phyloP scores from a whole-genome alignment of 2,329 filamentous ascomycete species.

The Dothiorella sarmentorum region DNA sequence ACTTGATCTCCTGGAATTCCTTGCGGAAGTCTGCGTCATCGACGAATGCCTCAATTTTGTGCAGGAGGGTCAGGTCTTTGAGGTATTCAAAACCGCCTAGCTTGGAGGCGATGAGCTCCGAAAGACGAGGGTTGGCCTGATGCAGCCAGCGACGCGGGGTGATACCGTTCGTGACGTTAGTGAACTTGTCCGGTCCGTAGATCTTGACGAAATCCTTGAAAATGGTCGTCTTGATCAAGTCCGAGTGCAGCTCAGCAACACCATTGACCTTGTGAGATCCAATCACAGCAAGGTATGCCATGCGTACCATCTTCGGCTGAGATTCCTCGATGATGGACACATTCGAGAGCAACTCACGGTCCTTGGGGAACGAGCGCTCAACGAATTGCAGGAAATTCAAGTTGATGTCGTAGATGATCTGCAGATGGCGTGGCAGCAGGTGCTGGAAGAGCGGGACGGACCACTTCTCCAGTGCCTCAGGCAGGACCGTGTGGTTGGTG shows the following conservation, averaged over 20 bases:
- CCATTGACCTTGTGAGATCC: slow-evolving; percentile 99
- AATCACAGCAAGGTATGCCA: slow-evolving; percentile 92
- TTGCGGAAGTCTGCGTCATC: slow-evolving; percentile 88
- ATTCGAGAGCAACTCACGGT: slow-evolving; percentile 76
- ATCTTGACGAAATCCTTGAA: slow-evolving; percentile 98
- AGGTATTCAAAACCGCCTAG: slow-evolving; percentile 79
- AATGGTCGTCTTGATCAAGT: slow-evolving; percentile 97
- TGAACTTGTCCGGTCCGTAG: slow-evolving; percentile 95
- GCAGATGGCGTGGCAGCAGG: slow-evolving; percentile 85
- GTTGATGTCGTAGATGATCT: slow-evolving; percentile 99
- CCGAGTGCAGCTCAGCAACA: slow-evolving; percentile 94
- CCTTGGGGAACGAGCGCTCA: slow-evolving; percentile 84
- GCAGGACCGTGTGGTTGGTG: slow-evolving; percentile 97
- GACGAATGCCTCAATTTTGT: slow-evolving; percentile 77
- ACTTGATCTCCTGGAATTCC: slow-evolving; percentile 96
- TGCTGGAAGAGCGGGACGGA: slow-evolving; percentile 89
- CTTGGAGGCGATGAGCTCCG: slow-evolving; percentile 88
- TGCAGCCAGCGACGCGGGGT: slow-evolving; percentile 95
- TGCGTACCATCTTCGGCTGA: slow-evolving; percentile 95
- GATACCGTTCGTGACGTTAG: slow-evolving; percentile 97
- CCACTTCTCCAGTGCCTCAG: slow-evolving; percentile 98
- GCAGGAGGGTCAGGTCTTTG: slow-evolving; percentile 82
- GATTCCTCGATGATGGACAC: slow-evolving; percentile 99
- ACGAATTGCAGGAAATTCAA: slow-evolving; percentile 86
- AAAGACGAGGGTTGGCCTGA: slow-evolving; percentile 91